A percentile compares a stretch with the other conserved stretches of the same genome.
phyloP scores from a whole-genome alignment of 352 stramenopile genomes.

The Phytophthora hybrid region DNA sequence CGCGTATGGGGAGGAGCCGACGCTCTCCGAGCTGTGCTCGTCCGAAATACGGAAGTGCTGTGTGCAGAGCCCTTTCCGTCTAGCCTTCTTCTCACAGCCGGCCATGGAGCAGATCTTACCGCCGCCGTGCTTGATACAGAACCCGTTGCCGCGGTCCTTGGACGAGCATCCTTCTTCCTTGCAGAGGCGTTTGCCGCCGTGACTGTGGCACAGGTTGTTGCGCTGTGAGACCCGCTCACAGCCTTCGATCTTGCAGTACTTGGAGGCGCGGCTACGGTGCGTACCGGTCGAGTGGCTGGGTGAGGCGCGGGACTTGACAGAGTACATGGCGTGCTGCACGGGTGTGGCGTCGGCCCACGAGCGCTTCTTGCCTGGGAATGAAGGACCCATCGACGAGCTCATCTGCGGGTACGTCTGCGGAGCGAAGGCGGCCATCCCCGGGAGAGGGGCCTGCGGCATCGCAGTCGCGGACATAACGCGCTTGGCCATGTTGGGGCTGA shows the following conservation, averaged over 20 bases:
- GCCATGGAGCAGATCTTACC: slow-evolving; percentile 83
- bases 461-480: slow-evolving; percentile 18
- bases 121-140: slow-evolving; percentile 86
- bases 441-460: slow-evolving; percentile 18
- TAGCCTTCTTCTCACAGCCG: slow-evolving; percentile 84
- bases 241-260: slow-evolving; percentile 87
- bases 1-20: slow-evolving; percentile 26
- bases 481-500: slow-evolving; percentile 59
- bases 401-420: slow-evolving; percentile 27
- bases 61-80: slow-evolving; percentile 83
- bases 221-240: slow-evolving; percentile 84
- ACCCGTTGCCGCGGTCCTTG: slow-evolving; percentile 86
- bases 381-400: slow-evolving; percentile 32
- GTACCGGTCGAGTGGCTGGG: slow-evolving; percentile 22
- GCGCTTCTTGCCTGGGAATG: slow-evolving; percentile 40
- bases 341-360: slow-evolving; percentile 41
- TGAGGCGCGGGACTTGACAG: slow-evolving; percentile 26
- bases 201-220: slow-evolving; percentile 86
- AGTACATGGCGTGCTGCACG: slow-evolving; percentile 25
- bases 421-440: slow-evolving; percentile 19
- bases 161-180: slow-evolving; percentile 79
- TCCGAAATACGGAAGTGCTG: slow-evolving; percentile 78
- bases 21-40: slow-evolving; percentile 33
- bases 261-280: slow-evolving; percentile 79
- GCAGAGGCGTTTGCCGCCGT: slow-evolving; percentile 85